These are phyloP conservation scores for Talaromyces liani DNA, from an alignment of 495 filamentous ascomycete species.

Conservation along the genomic window DNA sequence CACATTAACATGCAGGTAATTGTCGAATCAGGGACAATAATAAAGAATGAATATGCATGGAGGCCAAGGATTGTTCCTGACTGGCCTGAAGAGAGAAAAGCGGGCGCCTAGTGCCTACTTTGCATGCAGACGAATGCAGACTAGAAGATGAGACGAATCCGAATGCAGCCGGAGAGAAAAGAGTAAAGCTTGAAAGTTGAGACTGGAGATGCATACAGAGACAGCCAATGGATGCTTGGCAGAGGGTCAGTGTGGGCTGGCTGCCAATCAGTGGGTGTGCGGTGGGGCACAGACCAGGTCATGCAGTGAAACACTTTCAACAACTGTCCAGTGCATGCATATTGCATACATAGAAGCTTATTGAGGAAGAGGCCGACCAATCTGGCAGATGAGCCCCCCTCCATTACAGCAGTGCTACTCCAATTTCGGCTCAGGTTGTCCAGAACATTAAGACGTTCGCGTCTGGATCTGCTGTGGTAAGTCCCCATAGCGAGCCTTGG, in stretches of 20 bases:
- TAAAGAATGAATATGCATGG: not conserved
- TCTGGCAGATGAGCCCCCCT: not conserved
- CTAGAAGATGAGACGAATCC: not conserved
- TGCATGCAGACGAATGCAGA: not conserved
- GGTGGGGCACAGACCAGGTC: not conserved
- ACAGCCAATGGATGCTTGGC: not conserved
- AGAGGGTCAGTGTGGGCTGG: not conserved
- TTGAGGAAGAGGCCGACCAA: not conserved
- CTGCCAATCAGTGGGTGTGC: not conserved
- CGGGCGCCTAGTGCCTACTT: not conserved
- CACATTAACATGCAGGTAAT: not conserved
- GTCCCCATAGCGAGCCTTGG: not conserved
- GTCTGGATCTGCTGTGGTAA: not conserved
- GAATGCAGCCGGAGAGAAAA: slow-evolving; percentile 1
- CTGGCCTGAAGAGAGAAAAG: not conserved
- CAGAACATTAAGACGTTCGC: not conserved
- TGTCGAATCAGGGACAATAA: not conserved
- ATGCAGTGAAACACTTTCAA: not conserved
- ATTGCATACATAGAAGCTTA: not conserved
- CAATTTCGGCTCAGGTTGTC: not conserved
- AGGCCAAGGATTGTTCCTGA: not conserved
- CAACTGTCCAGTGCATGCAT: not conserved
- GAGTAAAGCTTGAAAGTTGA: slow-evolving; percentile 3
- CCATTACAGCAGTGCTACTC: not conserved
- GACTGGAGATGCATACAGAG: not conserved